These are phyloP conservation scores for Camelina neglecta DNA, from an alignment of 345 rosid species.

Conservation along the genomic window DNA sequence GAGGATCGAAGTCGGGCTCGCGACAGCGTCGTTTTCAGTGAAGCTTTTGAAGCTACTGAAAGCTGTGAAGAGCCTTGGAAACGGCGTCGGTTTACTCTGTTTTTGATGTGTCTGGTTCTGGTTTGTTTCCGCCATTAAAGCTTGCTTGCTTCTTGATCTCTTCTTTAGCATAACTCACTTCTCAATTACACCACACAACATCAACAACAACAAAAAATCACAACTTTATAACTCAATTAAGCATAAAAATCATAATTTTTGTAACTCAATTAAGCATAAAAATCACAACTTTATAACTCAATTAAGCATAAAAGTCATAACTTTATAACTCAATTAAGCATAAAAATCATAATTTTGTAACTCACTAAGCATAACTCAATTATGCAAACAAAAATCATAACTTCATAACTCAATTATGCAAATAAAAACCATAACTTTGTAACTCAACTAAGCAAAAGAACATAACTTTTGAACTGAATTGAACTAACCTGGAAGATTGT, in stretches of 20 bases:
- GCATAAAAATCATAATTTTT: neutral
- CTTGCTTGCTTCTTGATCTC: slow-evolving; percentile 54
- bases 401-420: neutral
- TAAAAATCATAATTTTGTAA: neutral
- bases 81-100: slow-evolving; percentile 56
- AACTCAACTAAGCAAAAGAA: neutral
- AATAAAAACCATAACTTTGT: neutral
- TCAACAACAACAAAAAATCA: neutral
- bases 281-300: neutral
- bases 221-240: neutral
- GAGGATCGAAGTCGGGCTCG: slow-evolving; percentile 91
- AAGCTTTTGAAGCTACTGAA: slow-evolving; percentile 57
- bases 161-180: slow-evolving; percentile 48
- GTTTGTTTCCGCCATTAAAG: slow-evolving; percentile 59
- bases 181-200: neutral
- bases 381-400: neutral
- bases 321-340: neutral
- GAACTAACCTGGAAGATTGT: slow-evolving; percentile 25
- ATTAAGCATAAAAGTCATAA: neutral
- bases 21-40: slow-evolving; percentile 54
- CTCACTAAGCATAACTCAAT: neutral
- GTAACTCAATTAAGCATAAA: neutral
- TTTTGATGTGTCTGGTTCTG: slow-evolving; percentile 49
- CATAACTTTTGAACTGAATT: neutral
- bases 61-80: slow-evolving; percentile 69